These are phyloP conservation scores for Trichoderma polysporum DNA, from an alignment of 2,329 filamentous ascomycete genomes.

Conservation along the genomic window DNA sequence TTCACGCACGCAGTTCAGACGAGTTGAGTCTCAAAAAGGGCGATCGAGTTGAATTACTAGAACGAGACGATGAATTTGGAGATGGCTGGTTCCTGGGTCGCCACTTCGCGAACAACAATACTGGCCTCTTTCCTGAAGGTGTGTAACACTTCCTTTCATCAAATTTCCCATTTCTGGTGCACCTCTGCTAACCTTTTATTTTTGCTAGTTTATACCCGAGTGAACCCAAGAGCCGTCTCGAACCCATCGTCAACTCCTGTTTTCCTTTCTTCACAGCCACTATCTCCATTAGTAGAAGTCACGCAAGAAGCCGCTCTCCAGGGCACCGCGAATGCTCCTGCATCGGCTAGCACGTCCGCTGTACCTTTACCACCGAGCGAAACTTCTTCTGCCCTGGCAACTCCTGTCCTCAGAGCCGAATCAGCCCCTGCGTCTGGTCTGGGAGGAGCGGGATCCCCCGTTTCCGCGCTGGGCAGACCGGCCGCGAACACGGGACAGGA, in stretches of 20 bases:
- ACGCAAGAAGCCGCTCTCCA: constrained; percentile 27
- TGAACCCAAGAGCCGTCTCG: constrained; percentile 56
- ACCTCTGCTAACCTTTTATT: constrained; percentile 19
- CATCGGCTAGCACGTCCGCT: constrained; percentile 28
- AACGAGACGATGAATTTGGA: constrained; percentile 84
- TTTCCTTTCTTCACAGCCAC: constrained; percentile 34
- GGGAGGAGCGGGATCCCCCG: constrained; percentile 31
- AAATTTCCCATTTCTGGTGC: background rate
- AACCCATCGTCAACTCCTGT: constrained; percentile 39
- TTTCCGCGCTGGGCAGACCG: constrained; percentile 33
- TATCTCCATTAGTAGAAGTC: constrained; percentile 34
- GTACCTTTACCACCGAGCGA: constrained; percentile 35
- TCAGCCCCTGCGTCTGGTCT: constrained; percentile 30
- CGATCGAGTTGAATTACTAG: constrained; percentile 78
- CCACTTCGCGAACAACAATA: constrained; percentile 71
- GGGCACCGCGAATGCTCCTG: constrained; percentile 26
- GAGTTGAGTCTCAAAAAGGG: constrained; percentile 86
- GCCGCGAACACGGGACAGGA: constrained; percentile 50
- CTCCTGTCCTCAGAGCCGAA: constrained; percentile 43
- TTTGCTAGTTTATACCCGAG: constrained; percentile 59
- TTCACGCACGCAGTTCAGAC: constrained; percentile 85
- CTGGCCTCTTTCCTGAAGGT: constrained; percentile 83
- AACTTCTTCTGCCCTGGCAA: constrained; percentile 43
- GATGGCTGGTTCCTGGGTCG: constrained; percentile 83
- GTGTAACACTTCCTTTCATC: constrained; percentile 30